These are phyloP conservation scores for Hypoxylon fuscum DNA, from an alignment of 495 filamentous ascomycete species.

Conservation along the genomic window DNA sequence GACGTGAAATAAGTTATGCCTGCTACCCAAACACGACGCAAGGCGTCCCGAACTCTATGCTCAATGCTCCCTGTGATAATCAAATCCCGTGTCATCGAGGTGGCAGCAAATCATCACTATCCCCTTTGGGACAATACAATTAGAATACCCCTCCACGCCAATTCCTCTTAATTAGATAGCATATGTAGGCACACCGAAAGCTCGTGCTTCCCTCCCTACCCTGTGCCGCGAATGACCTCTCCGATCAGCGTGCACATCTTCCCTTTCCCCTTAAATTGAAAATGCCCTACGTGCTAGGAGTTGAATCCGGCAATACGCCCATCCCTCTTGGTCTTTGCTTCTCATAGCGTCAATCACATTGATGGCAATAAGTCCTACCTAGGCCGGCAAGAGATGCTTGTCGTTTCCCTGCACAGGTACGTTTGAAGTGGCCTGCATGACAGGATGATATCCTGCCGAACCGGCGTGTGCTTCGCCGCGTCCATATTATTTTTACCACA, in stretches of 20 bases:
- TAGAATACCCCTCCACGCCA: not conserved
- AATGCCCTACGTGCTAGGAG: slow-evolving; percentile 11
- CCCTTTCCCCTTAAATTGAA: slow-evolving; percentile 11
- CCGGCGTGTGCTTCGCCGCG: slow-evolving; percentile 29
- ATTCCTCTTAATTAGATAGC: slow-evolving; percentile 13
- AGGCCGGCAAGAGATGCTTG: slow-evolving; percentile 29
- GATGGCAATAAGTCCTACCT: slow-evolving; percentile 9
- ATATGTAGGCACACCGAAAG: slow-evolving; percentile 20
- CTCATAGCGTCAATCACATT: slow-evolving; percentile 25
- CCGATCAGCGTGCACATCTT: slow-evolving; percentile 17
- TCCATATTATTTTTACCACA: slow-evolving; percentile 10
- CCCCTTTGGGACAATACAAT: slow-evolving; percentile 21
- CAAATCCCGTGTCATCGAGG: slow-evolving; percentile 23
- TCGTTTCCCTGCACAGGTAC: slow-evolving; percentile 24
- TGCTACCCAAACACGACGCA: slow-evolving; percentile 31
- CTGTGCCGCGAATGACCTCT: slow-evolving; percentile 10
- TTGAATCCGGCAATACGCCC: slow-evolving; percentile 25
- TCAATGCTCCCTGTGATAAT: slow-evolving; percentile 24
- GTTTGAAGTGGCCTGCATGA: slow-evolving; percentile 31
- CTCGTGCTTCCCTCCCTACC: slow-evolving; percentile 15
- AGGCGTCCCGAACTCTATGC: slow-evolving; percentile 25
- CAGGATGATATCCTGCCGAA: slow-evolving; percentile 22
- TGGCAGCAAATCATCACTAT: slow-evolving; percentile 16
- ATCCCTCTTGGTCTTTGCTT: slow-evolving; percentile 10
- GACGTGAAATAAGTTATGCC: slow-evolving; percentile 12